Percentiles rank a stretch among this genome's conserved stretches.
These are phyloP conservation scores for Cladophialophora psammophila DNA, from an alignment of 2,329 filamentous ascomycete genomes.

Conservation along the genomic window DNA sequence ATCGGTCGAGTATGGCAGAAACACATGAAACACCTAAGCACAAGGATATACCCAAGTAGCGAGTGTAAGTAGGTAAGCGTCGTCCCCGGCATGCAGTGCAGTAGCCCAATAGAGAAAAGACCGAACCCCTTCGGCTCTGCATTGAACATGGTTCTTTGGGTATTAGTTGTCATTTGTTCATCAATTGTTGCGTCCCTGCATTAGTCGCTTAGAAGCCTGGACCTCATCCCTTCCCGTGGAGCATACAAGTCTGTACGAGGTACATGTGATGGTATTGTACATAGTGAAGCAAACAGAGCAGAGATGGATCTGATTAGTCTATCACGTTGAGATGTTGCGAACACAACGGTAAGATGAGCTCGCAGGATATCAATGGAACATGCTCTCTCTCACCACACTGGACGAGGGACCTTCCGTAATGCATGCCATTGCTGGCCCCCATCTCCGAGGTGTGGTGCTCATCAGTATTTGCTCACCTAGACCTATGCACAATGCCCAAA, in stretches of 20 bases:
- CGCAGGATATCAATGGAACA: background rate
- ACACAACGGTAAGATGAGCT: background rate
- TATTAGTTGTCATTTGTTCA: slow-evolving; percentile 15
- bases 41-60: too few species aligned
- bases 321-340: background rate
- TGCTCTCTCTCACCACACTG: background rate
- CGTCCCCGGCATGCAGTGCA: background rate
- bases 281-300: background rate
- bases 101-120: background rate
- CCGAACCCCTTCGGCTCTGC: slow-evolving; percentile 12
- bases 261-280: background rate
- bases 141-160: background rate
- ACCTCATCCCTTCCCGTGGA: background rate
- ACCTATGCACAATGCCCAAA: background rate
- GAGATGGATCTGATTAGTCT: background rate
- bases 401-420: background rate
- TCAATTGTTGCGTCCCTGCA: slow-evolving; percentile 14
- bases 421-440: slow-evolving; percentile 1
- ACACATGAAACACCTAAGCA: slow-evolving; percentile 24
- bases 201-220: slow-evolving; percentile 16
- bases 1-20: slow-evolving; percentile 22
- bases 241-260: background rate
- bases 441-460: background rate
- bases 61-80: background rate
- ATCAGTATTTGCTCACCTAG: background rate